Conservation (phyloP, 2,329 filamentous ascomycete genomes). For the Cryphonectria naterciae region DNA sequence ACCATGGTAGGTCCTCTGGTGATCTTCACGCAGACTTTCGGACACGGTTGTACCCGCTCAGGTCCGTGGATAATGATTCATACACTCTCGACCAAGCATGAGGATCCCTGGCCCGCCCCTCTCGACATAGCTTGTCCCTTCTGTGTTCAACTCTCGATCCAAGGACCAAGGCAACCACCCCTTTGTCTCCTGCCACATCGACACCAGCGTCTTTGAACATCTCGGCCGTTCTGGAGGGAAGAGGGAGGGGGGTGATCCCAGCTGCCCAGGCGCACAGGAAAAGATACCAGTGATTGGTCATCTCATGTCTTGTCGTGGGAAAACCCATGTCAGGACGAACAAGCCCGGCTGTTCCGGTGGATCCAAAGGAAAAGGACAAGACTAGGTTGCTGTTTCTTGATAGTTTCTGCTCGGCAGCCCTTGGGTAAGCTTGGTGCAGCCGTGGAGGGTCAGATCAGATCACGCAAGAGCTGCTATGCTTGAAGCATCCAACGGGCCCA, state of each 20-base stretch:
- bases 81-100: constrained; percentile 1
- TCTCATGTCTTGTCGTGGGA: too few species aligned
- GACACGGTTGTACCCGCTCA: background rate
- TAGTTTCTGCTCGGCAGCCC: constrained; percentile 1
- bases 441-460: constrained; percentile 18
- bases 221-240: background rate
- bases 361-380: constrained; percentile 6
- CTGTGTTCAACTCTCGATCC: background rate
- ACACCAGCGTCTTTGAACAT: background rate
- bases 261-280: background rate
- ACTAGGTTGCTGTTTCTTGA: constrained; percentile 18
- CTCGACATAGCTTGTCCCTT: background rate
- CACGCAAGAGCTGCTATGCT: constrained; percentile 26
- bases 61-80: constrained; percentile 10
- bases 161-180: background rate
- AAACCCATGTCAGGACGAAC: background rate
- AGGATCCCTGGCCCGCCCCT: background rate
- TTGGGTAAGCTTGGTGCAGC: background rate
- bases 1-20: background rate
- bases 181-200: background rate
- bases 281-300: constrained; percentile 11
- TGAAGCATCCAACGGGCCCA: constrained; percentile 10
- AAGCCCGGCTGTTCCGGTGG: constrained; percentile 18
- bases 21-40: background rate
- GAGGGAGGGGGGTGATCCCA: background rate